phyloP scores from a whole-genome alignment of 345 rosid genomes.

The Firmiana major region DNA sequence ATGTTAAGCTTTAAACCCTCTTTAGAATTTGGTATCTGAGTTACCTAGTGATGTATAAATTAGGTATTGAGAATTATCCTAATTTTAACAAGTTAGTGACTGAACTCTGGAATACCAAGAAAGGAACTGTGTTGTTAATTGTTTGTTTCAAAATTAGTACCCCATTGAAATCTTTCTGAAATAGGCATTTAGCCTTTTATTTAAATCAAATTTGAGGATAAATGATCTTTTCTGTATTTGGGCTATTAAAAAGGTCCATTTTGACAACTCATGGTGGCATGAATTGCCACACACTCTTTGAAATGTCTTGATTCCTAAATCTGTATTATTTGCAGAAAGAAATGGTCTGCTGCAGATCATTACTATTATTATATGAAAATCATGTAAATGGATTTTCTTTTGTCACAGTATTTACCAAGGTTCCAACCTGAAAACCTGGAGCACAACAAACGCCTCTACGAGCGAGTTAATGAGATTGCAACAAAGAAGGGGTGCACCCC shows the following conservation, averaged over 20 bases:
- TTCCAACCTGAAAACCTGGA: constrained; percentile 54
- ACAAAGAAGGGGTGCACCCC: constrained; percentile 3
- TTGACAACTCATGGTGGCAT: background rate
- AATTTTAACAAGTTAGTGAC: background rate
- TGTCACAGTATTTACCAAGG: constrained; percentile 30
- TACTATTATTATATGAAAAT: background rate
- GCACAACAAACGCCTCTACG: constrained; percentile 38
- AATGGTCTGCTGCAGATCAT: background rate
- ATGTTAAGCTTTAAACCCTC: background rate
- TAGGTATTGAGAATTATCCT: background rate
- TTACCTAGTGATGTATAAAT: too few species aligned
- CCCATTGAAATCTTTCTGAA: background rate
- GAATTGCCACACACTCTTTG: background rate
- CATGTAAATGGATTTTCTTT: background rate
- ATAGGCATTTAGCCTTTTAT: background rate
- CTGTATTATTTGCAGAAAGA: background rate
- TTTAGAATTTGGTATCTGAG: background rate
- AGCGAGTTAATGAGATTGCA: constrained; percentile 41
- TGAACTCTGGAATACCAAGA: too few species aligned
- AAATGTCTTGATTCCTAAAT: background rate
- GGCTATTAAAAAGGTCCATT: background rate
- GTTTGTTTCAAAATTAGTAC: too few species aligned
- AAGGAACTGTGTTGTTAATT: background rate
- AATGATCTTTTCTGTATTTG: too few species aligned
- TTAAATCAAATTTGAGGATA: background rate